Conservation (phyloP, 768 basidiomycete genomes). For the Chalciporus pseudorubinellus region DNA sequence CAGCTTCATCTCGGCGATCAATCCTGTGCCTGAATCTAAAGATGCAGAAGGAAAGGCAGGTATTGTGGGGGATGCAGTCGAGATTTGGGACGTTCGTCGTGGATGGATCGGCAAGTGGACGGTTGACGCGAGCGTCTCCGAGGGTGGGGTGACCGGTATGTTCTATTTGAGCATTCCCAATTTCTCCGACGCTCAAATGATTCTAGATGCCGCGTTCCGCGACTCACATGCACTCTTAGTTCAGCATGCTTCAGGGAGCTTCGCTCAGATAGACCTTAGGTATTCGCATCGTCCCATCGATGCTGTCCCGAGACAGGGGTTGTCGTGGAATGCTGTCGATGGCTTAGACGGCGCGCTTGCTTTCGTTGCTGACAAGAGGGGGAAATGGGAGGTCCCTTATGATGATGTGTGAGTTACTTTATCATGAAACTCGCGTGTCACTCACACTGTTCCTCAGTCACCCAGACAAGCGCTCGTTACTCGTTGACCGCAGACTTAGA, state of each 20-base stretch:
- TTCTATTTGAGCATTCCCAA: not conserved
- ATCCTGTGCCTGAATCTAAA: slow-evolving; percentile 13
- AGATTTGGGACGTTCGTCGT: slow-evolving; percentile 85
- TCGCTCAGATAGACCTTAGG: slow-evolving; percentile 76
- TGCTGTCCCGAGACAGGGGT: slow-evolving; percentile 57
- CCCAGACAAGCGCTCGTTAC: slow-evolving; percentile 30
- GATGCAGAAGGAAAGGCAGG: slow-evolving; percentile 14
- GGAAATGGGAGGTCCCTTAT: slow-evolving; percentile 66
- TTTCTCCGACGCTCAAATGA: not conserved
- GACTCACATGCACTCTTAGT: slow-evolving; percentile 74
- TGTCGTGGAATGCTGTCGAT: slow-evolving; percentile 55
- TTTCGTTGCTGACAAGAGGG: slow-evolving; percentile 59
- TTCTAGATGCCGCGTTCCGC: slow-evolving; percentile 62
- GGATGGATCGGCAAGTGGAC: slow-evolving; percentile 84
- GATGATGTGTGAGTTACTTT: slow-evolving; percentile 64
- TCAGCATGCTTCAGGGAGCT: slow-evolving; percentile 70
- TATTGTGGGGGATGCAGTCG: slow-evolving; percentile 55
- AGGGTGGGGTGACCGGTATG: slow-evolving; percentile 74
- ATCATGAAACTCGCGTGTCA: not conserved
- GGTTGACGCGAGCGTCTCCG: slow-evolving; percentile 57
- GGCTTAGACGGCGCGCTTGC: slow-evolving; percentile 52
- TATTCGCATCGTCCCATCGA: slow-evolving; percentile 64
- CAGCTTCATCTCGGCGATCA: slow-evolving; percentile 18
- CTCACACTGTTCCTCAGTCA: slow-evolving; percentile 30
- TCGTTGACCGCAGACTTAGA: slow-evolving; percentile 32